Base-by-base conservation (phyloP, 2,329 filamentous ascomycete species). In the Penicillium sp. region DNA sequence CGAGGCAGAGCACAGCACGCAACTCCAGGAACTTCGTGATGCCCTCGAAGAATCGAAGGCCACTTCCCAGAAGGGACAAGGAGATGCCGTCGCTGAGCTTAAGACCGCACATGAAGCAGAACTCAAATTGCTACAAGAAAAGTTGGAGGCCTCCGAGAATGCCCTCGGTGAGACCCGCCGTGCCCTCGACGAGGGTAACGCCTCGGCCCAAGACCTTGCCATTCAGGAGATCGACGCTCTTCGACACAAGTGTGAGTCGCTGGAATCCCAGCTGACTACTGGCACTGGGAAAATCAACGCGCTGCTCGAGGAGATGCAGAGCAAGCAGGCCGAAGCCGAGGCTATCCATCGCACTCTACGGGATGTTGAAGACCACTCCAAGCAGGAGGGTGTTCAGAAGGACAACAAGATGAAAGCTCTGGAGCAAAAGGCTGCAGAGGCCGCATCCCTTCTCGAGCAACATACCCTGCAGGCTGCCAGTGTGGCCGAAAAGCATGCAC, bases 311-410 rank as follows among this genome's bases (percentile, higher is more conserved):
- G 64, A 70, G 42, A 63, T 76, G 29, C 67, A 71, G 27, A 62
- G 56, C 55, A 74, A 74, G 53, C 66, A 74, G 21, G 61, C 68
- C 25, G 68, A 75, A 55, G 71, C 72, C 1, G 68, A 72, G 41
- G 64, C 65, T 10, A 63, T 78, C 9, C 70, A 75, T 49, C 68
- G 71, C 44, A 73, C 65, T 18, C 59, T 77, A 41, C 60, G 68
- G 46, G 62, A 69, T 6, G 63, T 74, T 8, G 72, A 76, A 53
- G 62, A 64, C n/a, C 68, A 74, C 58, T 60, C 62, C 16, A 70
- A 74, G 57, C 62, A 65, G n/a, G 75, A 72, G 57, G 70, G 74
- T 32, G 65, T 64, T 18, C 64, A 73, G 42, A 65, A 74, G 46
- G 68, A 72, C 8, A 65, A 56, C 35, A 64, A 68, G 31, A 51